These are phyloP conservation scores for Fusarium guadeloupense DNA, from an alignment of 2,329 filamentous ascomycete species.

Conservation along the genomic window DNA sequence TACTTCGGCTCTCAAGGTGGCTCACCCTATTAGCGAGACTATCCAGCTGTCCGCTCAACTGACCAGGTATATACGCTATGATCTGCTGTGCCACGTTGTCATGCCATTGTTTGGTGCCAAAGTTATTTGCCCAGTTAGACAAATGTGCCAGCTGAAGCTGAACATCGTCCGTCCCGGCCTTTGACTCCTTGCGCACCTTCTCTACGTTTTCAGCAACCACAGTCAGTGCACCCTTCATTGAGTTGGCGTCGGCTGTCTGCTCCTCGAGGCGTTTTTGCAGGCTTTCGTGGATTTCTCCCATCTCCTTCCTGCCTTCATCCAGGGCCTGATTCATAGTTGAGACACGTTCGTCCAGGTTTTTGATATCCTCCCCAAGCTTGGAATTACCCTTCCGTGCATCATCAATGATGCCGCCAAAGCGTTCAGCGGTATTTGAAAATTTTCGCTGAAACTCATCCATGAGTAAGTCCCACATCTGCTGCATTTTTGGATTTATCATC, in stretches of 20 bases:
- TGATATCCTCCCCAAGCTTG: slow-evolving; percentile 16
- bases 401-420: slow-evolving; percentile 34
- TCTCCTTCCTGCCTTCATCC: background rate
- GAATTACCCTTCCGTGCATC: slow-evolving; percentile 25
- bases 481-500: slow-evolving; percentile 12
- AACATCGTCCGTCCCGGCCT: slow-evolving; percentile 46
- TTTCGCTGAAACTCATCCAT: background rate
- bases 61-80: slow-evolving; percentile 40
- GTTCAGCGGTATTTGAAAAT: slow-evolving; percentile 11
- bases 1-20: slow-evolving; percentile 30
- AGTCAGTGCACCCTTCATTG: slow-evolving; percentile 3
- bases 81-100: slow-evolving; percentile 53
- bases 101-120: slow-evolving; percentile 56
- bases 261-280: background rate
- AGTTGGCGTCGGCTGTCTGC: slow-evolving; percentile 8
- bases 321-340: background rate
- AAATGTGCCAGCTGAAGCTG: slow-evolving; percentile 52
- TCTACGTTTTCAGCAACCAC: slow-evolving; percentile 8
- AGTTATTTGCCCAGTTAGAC: slow-evolving; percentile 59
- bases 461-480: slow-evolving; percentile 12
- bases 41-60: slow-evolving; percentile 30
- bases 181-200: slow-evolving; percentile 26
- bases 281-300: background rate
- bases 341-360: slow-evolving; percentile 2
- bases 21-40: slow-evolving; percentile 32